phyloP scores from a whole-genome alignment of 129 eudicot species.

The Helichrysum umbraculigerum region DNA sequence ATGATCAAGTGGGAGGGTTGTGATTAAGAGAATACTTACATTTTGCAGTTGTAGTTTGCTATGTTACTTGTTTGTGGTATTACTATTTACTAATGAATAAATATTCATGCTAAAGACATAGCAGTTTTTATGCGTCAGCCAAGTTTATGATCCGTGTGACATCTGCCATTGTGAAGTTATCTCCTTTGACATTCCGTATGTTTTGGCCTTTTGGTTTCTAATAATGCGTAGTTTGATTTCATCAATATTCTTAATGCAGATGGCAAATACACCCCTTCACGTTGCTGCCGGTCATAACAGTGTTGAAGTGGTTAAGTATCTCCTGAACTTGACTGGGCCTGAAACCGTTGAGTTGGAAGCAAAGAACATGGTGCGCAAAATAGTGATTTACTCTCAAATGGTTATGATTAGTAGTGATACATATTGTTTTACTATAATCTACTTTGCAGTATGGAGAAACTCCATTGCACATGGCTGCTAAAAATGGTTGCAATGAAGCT shows the following conservation, averaged over 20 bases:
- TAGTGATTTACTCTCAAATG: not conserved
- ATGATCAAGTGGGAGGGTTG: not conserved
- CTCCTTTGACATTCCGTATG: not conserved
- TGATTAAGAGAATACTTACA: not conserved
- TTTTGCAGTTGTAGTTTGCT: not conserved
- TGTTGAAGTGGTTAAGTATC: constrained; percentile 68
- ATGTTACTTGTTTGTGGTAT: not conserved
- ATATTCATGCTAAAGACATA: not conserved
- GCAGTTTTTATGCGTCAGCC: not conserved
- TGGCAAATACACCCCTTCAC: constrained; percentile 98
- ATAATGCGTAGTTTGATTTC: not conserved
- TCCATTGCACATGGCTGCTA: constrained; percentile 94
- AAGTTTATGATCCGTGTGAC: not conserved
- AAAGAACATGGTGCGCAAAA: constrained; percentile 75
- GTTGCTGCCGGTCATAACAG: constrained; percentile 89
- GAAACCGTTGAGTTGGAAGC: constrained; percentile 89
- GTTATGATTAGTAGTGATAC: not conserved
- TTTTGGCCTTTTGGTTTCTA: not conserved
- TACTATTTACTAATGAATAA: not conserved
- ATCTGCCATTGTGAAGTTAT: not conserved
- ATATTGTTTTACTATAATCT: constrained; percentile 1
- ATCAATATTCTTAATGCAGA: constrained; percentile 46
- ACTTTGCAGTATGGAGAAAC: constrained; percentile 86
- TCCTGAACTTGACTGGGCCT: constrained; percentile 66
- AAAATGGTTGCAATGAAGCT: constrained; percentile 82